Conservation (phyloP, 371 early-diverging fungal genomes). For the Rhizopus microsporus region DNA sequence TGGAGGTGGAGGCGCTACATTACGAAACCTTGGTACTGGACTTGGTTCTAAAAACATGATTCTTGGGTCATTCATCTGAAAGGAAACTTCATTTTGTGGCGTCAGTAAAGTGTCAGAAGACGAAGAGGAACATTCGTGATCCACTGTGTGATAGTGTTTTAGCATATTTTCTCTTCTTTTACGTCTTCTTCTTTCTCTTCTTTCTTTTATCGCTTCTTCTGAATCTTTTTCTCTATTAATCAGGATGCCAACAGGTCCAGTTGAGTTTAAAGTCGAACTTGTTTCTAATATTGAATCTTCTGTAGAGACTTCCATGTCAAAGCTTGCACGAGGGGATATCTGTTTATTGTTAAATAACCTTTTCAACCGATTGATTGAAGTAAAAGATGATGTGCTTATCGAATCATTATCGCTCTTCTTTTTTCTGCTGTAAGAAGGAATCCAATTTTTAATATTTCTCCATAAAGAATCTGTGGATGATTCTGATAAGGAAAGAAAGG, state of each 20-base stretch:
- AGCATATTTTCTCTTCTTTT: constrained; percentile 28
- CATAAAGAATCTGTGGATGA: constrained; percentile 20
- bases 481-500: constrained; percentile 34
- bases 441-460: constrained; percentile 34
- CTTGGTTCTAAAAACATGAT: constrained; percentile 50
- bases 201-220: constrained; percentile 30
- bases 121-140: constrained; percentile 8
- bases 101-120: constrained; percentile 19
- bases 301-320: background rate
- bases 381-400: constrained; percentile 29
- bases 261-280: background rate
- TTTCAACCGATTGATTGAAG: constrained; percentile 10
- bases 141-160: constrained; percentile 13
- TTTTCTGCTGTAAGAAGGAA: constrained; percentile 4
- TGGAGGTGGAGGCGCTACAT: constrained; percentile 46
- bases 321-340: background rate
- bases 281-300: background rate
- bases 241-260: constrained; percentile 26
- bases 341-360: constrained; percentile 10
- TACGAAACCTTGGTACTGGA: constrained; percentile 51
- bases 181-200: constrained; percentile 18
- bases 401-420: constrained; percentile 26
- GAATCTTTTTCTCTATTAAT: constrained; percentile 29
- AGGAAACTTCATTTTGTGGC: background rate
- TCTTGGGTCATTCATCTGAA: constrained; percentile 26